phyloP scores from a whole-genome alignment of 495 filamentous ascomycete species.

The Xylaria cubensis region DNA sequence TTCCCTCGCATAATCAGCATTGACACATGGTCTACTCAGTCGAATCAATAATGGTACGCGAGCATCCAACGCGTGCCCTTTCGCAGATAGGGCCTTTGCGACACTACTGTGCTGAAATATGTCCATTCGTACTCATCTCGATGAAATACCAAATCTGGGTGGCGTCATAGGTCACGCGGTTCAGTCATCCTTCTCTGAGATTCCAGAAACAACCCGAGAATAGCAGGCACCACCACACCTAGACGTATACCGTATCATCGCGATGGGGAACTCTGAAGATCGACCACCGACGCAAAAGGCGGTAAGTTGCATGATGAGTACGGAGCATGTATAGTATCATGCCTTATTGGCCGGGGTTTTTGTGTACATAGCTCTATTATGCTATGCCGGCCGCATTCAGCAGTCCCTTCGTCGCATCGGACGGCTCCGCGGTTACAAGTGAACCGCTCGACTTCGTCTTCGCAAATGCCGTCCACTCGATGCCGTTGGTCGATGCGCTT shows the following conservation, averaged over 20 bases:
- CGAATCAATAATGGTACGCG: not conserved
- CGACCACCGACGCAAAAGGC: conserved; percentile 21
- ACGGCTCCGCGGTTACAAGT: conserved; percentile 22
- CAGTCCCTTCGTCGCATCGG: conserved; percentile 11
- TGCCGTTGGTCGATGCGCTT: not conserved
- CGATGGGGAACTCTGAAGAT: conserved; percentile 12
- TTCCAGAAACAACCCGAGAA: not conserved
- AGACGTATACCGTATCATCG: not conserved
- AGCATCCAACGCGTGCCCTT: not conserved
- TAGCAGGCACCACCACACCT: conserved; percentile 1
- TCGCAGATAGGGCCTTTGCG: conserved; percentile 4
- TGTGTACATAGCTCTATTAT: not conserved
- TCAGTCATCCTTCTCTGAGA: not conserved
- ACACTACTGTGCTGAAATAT: not conserved
- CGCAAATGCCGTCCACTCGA: conserved; percentile 8
- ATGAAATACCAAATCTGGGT: not conserved
- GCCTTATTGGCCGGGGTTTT: conserved; percentile 15
- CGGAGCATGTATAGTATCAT: not conserved
- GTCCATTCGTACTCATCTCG: conserved; percentile 3
- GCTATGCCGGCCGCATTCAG: not conserved
- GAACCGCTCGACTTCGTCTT: conserved; percentile 2
- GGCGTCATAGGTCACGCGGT: conserved; percentile 27
- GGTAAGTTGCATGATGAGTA: conserved; percentile 21
- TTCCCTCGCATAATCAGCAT: conserved; percentile 16
- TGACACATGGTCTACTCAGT: conserved; percentile 15